Base-by-base conservation (phyloP, 345 rosid species). In the Eutrema japonicum region DNA sequence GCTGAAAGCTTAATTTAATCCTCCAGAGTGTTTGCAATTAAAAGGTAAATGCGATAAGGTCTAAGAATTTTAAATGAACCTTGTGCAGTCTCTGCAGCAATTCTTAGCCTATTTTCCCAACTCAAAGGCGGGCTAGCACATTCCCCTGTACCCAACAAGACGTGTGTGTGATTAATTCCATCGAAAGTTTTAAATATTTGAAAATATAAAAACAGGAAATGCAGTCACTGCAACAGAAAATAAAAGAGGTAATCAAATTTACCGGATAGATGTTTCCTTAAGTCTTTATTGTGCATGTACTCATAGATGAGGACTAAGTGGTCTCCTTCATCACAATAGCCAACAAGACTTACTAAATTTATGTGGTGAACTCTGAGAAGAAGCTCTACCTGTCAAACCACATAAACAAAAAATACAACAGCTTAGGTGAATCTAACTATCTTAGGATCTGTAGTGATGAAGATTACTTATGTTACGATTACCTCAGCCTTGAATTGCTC, bases 401-500 rank as follows among this genome's bases (percentile, higher is more conserved):
- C 26, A n/a, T 54, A 4, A 42, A 35, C 18, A 14, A 16, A 14
- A 6, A 18, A 13, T 30, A 54, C 1, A 29, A 30, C 11, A 10
- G n/a, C n/a, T 42, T 42, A 14, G 1, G 51, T 2, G 0, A 42
- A 11, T 42, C 46, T 12, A 8, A 30, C 12, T 11, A 12, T 53
- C n/a, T 53, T 12, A 10, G 38, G 13, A 40, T 40, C 4, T 40
- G 13, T 9, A 46, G 50, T 40, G 13, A 37, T 37, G 26, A 58
- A 38, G 18, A 16, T 37, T 8, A 58, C 7, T 6, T 47, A 7
- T 37, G 46, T 14, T 38, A 32, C 40, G 18, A 37, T 14, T 4
- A 80, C 84, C 75, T 78, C 82, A 0, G 80, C 65, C 35, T 62
- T 70, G 35, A 81, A 81, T 55, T 77, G 71, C 30, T 53, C 52